Base-by-base conservation (phyloP, 805 yeast species). In the Candida methanosorbosa region DNA sequence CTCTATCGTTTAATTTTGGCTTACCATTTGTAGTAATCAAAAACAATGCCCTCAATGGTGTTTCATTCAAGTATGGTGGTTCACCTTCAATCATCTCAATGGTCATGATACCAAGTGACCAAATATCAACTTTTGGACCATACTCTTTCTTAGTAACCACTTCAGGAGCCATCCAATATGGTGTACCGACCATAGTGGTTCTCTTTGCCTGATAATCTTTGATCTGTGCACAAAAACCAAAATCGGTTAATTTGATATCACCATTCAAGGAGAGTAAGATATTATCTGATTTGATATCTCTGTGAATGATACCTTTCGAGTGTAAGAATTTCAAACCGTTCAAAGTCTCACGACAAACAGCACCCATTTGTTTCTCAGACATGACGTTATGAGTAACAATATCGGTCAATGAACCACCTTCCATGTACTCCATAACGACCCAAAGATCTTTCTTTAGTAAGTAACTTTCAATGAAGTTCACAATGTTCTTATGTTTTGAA, bases 391-490 rank as follows among this genome's bases (percentile, higher is more conserved):
- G 88, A 0, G 95, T 85, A 14, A 92, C 95, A 23, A 92, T 90
- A 60, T 92, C 98, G 0, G 98, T 90, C 46, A 92, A 66, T 0
- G 94, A 81, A 3, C 98, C 98, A 41, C 98, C 98, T 57, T 92
- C 97, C 98, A 92, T 92, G 54, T 85, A 92, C 59, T 92, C 98
- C 98, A 92, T 92, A 16, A 92, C 78, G 9, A 92, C 97, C 98
- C 98, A 92, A 36, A 92, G 66, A 46, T 81, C 87, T 30, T 83
- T 84, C 39, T 74, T 77, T 37, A 83, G 61, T 35, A 83, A 55
- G 55, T 78, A 92, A 0, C 95, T 78, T 51, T 90, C 95, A 40
- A 90, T 76, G 54, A 85, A 92, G 57, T 92, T 92, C 38, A 92
- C 98, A 59, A 92, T 92, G 54, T 92, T 92, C 33, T 76, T 75